phyloP scores from a whole-genome alignment of 805 yeast species.

The Starmera dryadoides region DNA sequence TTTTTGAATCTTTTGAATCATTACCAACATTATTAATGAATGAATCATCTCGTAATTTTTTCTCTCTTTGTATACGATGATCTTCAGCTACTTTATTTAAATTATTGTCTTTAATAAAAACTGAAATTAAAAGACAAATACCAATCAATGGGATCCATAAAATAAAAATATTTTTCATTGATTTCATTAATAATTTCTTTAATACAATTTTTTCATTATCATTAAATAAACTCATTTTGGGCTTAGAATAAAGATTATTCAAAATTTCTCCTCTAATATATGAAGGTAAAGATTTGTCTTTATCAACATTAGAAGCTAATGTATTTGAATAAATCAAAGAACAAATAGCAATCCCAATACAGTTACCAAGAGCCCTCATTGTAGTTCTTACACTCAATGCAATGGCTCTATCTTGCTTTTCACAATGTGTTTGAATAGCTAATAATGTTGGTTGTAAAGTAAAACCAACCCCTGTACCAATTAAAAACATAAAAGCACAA shows the following conservation, averaged over 20 bases:
- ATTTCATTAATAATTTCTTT: constrained; percentile 1
- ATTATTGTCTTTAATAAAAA: background rate
- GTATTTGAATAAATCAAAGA: constrained; percentile 8
- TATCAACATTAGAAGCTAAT: background rate
- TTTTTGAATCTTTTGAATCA: background rate
- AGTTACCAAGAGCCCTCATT: constrained; percentile 53
- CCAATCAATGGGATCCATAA: constrained; percentile 4
- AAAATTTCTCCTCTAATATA: background rate
- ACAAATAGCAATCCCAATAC: constrained; percentile 45
- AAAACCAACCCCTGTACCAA: constrained; percentile 29
- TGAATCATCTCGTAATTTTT: background rate
- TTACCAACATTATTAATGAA: too few relatives aligned
- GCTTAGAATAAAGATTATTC: constrained; percentile 3
- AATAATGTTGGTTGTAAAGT: constrained; percentile 17
- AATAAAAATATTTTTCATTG: constrained; percentile 1
- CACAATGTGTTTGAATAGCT: constrained; percentile 47
- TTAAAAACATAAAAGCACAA: constrained; percentile 24
- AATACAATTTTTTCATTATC: background rate
- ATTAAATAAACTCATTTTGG: background rate
- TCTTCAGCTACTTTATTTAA: background rate
- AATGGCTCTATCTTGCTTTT: constrained; percentile 47
- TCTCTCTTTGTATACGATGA: background rate
- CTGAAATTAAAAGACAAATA: background rate
- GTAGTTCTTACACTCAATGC: constrained; percentile 52
- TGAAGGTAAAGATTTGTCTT: background rate